Evolutionary conservation across 257 asterid species (phyloP).

Genomic region (Anisodus acutangulus): DNA sequence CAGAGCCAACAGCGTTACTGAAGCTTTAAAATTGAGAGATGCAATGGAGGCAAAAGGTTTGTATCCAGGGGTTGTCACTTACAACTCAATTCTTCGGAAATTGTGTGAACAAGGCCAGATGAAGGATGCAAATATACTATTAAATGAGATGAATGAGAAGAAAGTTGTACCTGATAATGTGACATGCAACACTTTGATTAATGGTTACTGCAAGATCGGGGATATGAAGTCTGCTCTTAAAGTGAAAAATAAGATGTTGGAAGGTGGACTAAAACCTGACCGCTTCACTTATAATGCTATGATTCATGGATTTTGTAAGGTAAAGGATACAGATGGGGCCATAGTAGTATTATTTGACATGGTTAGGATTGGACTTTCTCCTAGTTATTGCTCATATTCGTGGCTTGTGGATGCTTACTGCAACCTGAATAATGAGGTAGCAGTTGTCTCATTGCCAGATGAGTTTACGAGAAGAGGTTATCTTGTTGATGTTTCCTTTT

Average conservation of each 20-base stretch:
- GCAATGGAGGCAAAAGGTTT: slow-evolving; percentile 71
- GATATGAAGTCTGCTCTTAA: slow-evolving; percentile 76
- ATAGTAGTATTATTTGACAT: slow-evolving; percentile 63
- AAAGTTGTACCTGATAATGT: slow-evolving; percentile 69
- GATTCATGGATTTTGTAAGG: slow-evolving; percentile 77
- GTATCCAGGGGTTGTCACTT: slow-evolving; percentile 74
- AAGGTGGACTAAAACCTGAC: slow-evolving; percentile 75
- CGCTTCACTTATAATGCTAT: slow-evolving; percentile 81
- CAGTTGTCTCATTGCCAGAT: slow-evolving; percentile 54
- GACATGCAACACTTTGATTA: slow-evolving; percentile 88
- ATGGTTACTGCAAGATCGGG: slow-evolving; percentile 84
- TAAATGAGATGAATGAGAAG: slow-evolving; percentile 69
- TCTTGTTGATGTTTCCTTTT: slow-evolving; percentile 67
- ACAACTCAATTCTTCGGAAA: slow-evolving; percentile 77
- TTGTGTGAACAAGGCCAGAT: slow-evolving; percentile 78
- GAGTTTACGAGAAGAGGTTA: slow-evolving; percentile 66
- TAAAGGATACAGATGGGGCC: slow-evolving; percentile 55
- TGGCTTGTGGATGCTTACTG: slow-evolving; percentile 80
- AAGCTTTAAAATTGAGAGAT: slow-evolving; percentile 60
- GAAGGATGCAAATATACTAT: slow-evolving; percentile 65
- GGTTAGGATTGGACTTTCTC: slow-evolving; percentile 65
- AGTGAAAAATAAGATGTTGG: slow-evolving; percentile 71
- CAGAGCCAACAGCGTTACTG: slow-evolving; percentile 61
- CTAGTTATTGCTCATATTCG: slow-evolving; percentile 58
- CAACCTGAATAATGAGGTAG: slow-evolving; percentile 51